Evolutionary conservation across 495 filamentous ascomycete genomes (phyloP).

Genomic region (Penicillium steckii): DNA sequence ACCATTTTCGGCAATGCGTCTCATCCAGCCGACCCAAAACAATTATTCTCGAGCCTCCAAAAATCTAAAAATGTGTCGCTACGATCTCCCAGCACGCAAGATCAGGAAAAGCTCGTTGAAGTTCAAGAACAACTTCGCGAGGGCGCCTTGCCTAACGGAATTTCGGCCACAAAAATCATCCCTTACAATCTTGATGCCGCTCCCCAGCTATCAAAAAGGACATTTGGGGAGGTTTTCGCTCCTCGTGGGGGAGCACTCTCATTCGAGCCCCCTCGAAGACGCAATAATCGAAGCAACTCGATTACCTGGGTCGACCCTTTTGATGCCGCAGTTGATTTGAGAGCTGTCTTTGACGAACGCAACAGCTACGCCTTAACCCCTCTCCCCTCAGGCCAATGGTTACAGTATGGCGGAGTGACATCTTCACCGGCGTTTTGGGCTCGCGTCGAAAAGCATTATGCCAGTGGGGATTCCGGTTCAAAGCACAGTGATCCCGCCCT

Average conservation of each 20-base stretch:
- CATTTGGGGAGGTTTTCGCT: conserved; percentile 78
- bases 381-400: conserved; percentile 42
- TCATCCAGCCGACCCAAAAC: conserved; percentile 53
- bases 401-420: conserved; percentile 44
- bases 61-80: conserved; percentile 42
- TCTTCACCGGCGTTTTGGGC: conserved; percentile 43
- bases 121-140: conserved; percentile 56
- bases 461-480: conserved; percentile 7
- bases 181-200: conserved; percentile 49
- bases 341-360: conserved; percentile 35
- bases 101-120: conserved; percentile 43
- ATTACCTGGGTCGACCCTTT: conserved; percentile 43
- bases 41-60: conserved; percentile 81
- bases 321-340: conserved; percentile 38
- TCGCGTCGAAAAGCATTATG: conserved; percentile 37
- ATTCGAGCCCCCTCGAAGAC: conserved; percentile 61
- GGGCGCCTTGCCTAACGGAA: conserved; percentile 66
- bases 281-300: conserved; percentile 25
- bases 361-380: conserved; percentile 42
- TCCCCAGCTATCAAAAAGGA: conserved; percentile 49
- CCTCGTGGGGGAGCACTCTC: conserved; percentile 64
- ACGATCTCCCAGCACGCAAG: conserved; percentile 35
- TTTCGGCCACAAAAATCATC: conserved; percentile 66
- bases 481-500: conserved; percentile 32
- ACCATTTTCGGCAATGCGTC: conserved; percentile 53